Evolutionary conservation across 106 monocot species (phyloP).

Genomic region (Narthecium ossifragum): DNA sequence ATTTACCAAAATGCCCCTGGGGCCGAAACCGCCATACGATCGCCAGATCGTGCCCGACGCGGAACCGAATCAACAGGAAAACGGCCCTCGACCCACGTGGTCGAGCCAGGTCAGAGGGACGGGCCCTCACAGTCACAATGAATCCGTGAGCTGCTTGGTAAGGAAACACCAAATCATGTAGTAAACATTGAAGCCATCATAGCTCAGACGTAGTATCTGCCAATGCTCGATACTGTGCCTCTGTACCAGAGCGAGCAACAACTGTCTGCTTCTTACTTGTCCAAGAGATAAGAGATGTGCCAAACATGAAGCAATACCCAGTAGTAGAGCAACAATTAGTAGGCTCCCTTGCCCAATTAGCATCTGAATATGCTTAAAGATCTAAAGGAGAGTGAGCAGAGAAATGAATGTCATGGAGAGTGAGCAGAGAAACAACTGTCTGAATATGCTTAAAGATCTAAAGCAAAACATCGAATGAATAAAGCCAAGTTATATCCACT

Average conservation of each 20-base stretch:
- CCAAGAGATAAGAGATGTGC: too few relatives aligned
- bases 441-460: not conserved
- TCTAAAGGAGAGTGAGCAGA: not conserved
- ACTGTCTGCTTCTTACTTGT: not conserved
- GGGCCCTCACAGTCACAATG: too few relatives aligned
- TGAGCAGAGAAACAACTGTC: not conserved
- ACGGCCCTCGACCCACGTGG: too few relatives aligned
- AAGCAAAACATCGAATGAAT: not conserved
- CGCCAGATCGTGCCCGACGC: too few relatives aligned
- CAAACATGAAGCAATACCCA: too few relatives aligned
- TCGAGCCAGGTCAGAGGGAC: too few relatives aligned
- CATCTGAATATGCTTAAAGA: not conserved
- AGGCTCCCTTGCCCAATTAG: not conserved
- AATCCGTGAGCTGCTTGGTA: too few relatives aligned
- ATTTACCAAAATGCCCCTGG: too few relatives aligned
- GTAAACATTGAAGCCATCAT: not conserved
- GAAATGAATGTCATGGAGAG: not conserved
- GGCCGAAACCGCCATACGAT: too few relatives aligned
- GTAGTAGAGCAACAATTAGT: too few relatives aligned
- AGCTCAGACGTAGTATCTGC: not conserved
- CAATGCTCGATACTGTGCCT: not conserved
- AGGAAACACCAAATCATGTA: too few relatives aligned
- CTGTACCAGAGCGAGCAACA: not conserved
- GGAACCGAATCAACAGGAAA: too few relatives aligned
- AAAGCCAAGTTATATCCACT: not conserved